Evolutionary conservation across 2,329 filamentous ascomycete genomes (phyloP).

Genomic region (Chaetomium strumarium): DNA sequence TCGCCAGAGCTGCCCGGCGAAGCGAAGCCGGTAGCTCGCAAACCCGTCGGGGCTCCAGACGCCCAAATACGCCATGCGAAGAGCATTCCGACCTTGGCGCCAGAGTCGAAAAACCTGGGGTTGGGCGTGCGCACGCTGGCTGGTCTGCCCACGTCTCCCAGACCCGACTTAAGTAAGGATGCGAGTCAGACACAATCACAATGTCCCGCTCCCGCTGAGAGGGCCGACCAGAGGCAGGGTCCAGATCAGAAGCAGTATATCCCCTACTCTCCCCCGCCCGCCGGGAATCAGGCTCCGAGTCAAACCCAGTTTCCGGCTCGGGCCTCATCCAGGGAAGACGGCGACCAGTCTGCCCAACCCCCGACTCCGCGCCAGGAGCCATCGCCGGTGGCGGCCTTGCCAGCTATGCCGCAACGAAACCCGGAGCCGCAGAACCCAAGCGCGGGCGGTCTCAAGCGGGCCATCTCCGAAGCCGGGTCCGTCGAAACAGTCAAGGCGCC

Average conservation of each 20-base stretch:
- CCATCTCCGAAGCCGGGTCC: slow-evolving; percentile 24
- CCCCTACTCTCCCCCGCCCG: slow-evolving; percentile 1
- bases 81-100: slow-evolving; percentile 16
- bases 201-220: slow-evolving; percentile 16
- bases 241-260: slow-evolving; percentile 1
- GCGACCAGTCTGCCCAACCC: slow-evolving; percentile 10
- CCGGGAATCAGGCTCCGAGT: neutral
- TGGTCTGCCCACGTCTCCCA: slow-evolving; percentile 22
- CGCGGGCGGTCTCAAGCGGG: neutral
- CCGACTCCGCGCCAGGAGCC: neutral
- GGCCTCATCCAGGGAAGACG: slow-evolving; percentile 18
- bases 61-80: slow-evolving; percentile 20
- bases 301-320: slow-evolving; percentile 7
- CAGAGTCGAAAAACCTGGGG: slow-evolving; percentile 9
- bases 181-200: slow-evolving; percentile 29
- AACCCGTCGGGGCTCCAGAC: slow-evolving; percentile 11
- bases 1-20: slow-evolving; percentile 35
- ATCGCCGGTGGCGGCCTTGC: neutral
- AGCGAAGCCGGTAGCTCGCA: slow-evolving; percentile 11
- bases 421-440: neutral
- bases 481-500: slow-evolving; percentile 21
- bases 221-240: neutral
- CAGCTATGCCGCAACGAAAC: neutral
- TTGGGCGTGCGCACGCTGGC: slow-evolving; percentile 15
- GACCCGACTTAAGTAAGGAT: slow-evolving; percentile 14